These are phyloP conservation scores for Axilococcus clingmanii DNA, from an alignment of 139 green algal species.

Conservation along the genomic window DNA sequence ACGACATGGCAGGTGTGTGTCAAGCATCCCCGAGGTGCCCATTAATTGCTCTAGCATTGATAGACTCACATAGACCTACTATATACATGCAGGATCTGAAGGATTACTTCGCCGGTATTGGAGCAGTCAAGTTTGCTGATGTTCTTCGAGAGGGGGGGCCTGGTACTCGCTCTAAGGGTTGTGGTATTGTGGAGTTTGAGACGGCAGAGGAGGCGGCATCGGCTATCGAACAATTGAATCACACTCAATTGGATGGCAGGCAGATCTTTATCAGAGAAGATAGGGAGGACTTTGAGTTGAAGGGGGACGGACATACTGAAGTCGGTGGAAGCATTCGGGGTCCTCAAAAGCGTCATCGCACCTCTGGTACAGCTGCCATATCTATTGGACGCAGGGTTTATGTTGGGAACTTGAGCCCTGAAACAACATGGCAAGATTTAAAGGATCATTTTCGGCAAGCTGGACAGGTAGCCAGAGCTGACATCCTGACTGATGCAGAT, in stretches of 20 bases:
- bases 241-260: slow-evolving; percentile 29
- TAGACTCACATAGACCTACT: neutral
- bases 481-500: slow-evolving; percentile 43
- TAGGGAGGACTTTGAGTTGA: slow-evolving; percentile 23
- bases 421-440: slow-evolving; percentile 54
- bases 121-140: slow-evolving; percentile 22
- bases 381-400: slow-evolving; percentile 39
- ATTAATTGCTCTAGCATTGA: neutral
- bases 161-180: slow-evolving; percentile 38
- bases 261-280: slow-evolving; percentile 28
- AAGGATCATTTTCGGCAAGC: slow-evolving; percentile 65
- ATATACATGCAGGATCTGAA: slow-evolving; percentile 1
- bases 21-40: neutral
- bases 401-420: slow-evolving; percentile 55
- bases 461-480: slow-evolving; percentile 45
- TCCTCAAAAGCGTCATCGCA: neutral
- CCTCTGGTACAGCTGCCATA: neutral
- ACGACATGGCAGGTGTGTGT: slow-evolving; percentile 36
- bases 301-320: neutral
- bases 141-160: slow-evolving; percentile 23
- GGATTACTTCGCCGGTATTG: slow-evolving; percentile 40
- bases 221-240: slow-evolving; percentile 58
- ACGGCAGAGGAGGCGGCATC: slow-evolving; percentile 40
- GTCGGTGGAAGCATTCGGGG: neutral
- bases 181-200: slow-evolving; percentile 75